These are phyloP conservation scores for Dendrocalamus sinicus DNA, from an alignment of 176 grass and related monocot species.

Conservation along the genomic window DNA sequence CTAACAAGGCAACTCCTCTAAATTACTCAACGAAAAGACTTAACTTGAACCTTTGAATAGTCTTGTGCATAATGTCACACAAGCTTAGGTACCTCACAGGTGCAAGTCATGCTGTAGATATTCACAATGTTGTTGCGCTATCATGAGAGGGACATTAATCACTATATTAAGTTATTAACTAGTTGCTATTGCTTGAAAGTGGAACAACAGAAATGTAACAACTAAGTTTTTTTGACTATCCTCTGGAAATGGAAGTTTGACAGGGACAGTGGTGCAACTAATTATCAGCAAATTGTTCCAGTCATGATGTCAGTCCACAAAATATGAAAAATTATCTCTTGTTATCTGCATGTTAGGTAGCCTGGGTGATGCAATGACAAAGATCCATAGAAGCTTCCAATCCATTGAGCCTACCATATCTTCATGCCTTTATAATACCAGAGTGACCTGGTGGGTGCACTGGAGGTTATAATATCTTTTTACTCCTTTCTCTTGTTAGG, in stretches of 20 bases:
- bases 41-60: slow-evolving; percentile 18
- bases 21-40: slow-evolving; percentile 20
- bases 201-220: slow-evolving; percentile 45
- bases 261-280: slow-evolving; percentile 37
- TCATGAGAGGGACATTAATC: slow-evolving; percentile 35
- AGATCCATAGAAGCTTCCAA: slow-evolving; percentile 55
- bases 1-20: slow-evolving; percentile 19
- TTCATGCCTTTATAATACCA: slow-evolving; percentile 38
- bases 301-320: slow-evolving; percentile 35
- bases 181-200: slow-evolving; percentile 44
- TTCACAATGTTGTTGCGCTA: slow-evolving; percentile 15
- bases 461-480: slow-evolving; percentile 49
- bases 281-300: slow-evolving; percentile 34
- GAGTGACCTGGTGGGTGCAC: slow-evolving; percentile 53
- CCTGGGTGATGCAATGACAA: slow-evolving; percentile 53
- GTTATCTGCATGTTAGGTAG: slow-evolving; percentile 67
- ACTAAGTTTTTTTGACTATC: slow-evolving; percentile 21
- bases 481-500: slow-evolving; percentile 55
- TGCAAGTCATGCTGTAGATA: slow-evolving; percentile 25
- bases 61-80: slow-evolving; percentile 7
- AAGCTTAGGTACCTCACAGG: slow-evolving; percentile 6
- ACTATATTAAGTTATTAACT: slow-evolving; percentile 31
- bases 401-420: slow-evolving; percentile 47
- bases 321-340: slow-evolving; percentile 31
- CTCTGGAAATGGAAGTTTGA: slow-evolving; percentile 39